These are phyloP conservation scores for Alternaria sp. DNA, from an alignment of 2,329 filamentous ascomycete species.

Conservation along the genomic window DNA sequence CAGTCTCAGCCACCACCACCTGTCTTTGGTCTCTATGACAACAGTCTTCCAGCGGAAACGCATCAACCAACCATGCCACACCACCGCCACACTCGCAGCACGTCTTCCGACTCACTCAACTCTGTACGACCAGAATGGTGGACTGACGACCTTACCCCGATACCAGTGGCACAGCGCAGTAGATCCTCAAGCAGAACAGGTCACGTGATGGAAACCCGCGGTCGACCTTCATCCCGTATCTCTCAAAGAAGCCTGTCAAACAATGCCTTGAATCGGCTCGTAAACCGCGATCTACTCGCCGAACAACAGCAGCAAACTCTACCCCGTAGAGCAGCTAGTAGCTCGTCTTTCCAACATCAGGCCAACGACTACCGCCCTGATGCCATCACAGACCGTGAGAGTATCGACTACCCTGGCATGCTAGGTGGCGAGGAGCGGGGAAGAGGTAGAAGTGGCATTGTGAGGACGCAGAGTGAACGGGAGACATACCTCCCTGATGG, in stretches of 20 bases:
- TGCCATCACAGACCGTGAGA: neutral
- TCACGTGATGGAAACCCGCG: neutral
- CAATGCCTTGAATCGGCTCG: conserved; percentile 6
- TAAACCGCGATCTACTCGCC: neutral
- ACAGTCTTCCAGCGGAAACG: neutral
- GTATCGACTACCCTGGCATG: conserved; percentile 3
- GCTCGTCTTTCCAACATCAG: neutral
- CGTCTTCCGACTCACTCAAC: neutral
- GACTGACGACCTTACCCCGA: conserved; percentile 8
- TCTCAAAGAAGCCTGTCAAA: neutral
- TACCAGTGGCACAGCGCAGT: neutral
- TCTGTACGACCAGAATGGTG: conserved; percentile 13
- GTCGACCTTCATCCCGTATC: neutral
- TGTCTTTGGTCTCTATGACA: neutral
- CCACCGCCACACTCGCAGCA: conserved; percentile 12
- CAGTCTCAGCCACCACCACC: neutral
- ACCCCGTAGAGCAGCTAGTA: neutral
- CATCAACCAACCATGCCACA: neutral
- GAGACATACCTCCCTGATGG: conserved; percentile 15
- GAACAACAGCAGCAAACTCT: neutral
- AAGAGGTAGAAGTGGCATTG: neutral
- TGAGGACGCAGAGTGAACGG: neutral
- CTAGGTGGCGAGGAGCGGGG: neutral
- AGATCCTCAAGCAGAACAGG: conserved; percentile 1
- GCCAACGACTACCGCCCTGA: neutral